A percentile compares a stretch with the other conserved stretches of the same genome.
Conservation (phyloP, 2,329 filamentous ascomycete genomes). For the Graphilbum sp. region DNA sequence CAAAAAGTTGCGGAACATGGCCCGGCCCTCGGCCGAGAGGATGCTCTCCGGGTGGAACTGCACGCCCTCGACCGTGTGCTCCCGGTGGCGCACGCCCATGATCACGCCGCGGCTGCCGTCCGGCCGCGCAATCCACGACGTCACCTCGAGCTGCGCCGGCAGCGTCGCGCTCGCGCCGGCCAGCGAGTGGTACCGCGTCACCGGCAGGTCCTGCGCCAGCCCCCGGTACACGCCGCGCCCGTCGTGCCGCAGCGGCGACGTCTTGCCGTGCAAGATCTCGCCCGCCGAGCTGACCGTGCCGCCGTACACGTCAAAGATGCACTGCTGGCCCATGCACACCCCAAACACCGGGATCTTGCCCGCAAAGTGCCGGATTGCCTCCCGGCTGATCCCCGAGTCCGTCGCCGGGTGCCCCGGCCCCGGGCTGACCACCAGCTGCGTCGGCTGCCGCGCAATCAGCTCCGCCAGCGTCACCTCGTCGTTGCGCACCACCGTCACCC, state of each 20-base stretch:
- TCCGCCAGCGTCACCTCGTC: slow-evolving; percentile 80
- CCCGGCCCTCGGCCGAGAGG: slow-evolving; percentile 69
- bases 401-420: slow-evolving; percentile 84
- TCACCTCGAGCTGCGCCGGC: slow-evolving; percentile 72
- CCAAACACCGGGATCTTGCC: slow-evolving; percentile 92
- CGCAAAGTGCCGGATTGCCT: slow-evolving; percentile 77
- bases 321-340: slow-evolving; percentile 99
- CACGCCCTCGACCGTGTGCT: slow-evolving; percentile 82
- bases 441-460: slow-evolving; percentile 68
- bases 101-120: slow-evolving; percentile 75
- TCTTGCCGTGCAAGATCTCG: slow-evolving; percentile 95
- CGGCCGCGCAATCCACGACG: slow-evolving; percentile 69
- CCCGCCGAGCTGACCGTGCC: slow-evolving; percentile 84
- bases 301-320: slow-evolving; percentile 87
- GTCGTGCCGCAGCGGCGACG: slow-evolving; percentile 78
- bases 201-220: slow-evolving; percentile 64
- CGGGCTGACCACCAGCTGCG: slow-evolving; percentile 86
- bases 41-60: slow-evolving; percentile 98
- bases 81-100: slow-evolving; percentile 91
- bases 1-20: slow-evolving; percentile 88
- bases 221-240: slow-evolving; percentile 77
- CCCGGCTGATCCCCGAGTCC: slow-evolving; percentile 86
- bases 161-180: slow-evolving; percentile 81
- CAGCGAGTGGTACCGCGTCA: slow-evolving; percentile 92
- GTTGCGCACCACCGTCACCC: slow-evolving; percentile 78